Evolutionary conservation across 176 grass and related monocot genomes (phyloP).

Genomic region (Carex littledalei): DNA sequence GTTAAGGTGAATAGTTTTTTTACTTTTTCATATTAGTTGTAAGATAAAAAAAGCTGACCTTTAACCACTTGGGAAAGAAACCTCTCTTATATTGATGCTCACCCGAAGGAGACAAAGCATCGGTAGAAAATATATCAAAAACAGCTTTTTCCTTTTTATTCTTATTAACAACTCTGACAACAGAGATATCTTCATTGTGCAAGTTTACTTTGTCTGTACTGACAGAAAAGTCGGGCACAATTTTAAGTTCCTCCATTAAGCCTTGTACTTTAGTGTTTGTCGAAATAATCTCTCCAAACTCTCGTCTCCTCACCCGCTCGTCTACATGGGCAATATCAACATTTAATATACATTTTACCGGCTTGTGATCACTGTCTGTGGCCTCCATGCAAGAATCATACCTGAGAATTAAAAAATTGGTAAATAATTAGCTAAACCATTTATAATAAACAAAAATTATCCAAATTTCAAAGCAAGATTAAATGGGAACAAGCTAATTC

Average conservation of each 20-base stretch:
- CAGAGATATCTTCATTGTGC: slow-evolving; percentile 38
- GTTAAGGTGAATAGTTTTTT: not conserved
- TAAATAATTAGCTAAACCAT: not conserved
- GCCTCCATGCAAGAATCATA: slow-evolving; percentile 95
- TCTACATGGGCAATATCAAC: slow-evolving; percentile 69
- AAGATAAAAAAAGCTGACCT: slow-evolving; percentile 35
- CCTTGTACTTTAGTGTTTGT: slow-evolving; percentile 41
- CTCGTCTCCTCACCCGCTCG: slow-evolving; percentile 58
- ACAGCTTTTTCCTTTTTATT: slow-evolving; percentile 31
- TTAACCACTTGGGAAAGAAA: slow-evolving; percentile 69
- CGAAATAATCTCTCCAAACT: slow-evolving; percentile 60
- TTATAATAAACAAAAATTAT: not conserved
- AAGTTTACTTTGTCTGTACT: slow-evolving; percentile 42
- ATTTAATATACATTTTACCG: slow-evolving; percentile 78
- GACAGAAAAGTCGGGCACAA: slow-evolving; percentile 52
- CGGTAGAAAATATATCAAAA: slow-evolving; percentile 47
- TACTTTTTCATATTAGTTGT: too few species aligned
- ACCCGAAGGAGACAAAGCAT: not conserved
- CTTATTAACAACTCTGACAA: slow-evolving; percentile 66
- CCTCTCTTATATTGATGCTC: slow-evolving; percentile 22
- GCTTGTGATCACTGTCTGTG: slow-evolving; percentile 88
- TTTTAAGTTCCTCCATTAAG: slow-evolving; percentile 36
- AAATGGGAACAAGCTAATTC: not conserved
- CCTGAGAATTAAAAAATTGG: slow-evolving; percentile 27
- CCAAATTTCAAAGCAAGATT: not conserved